These are phyloP conservation scores for Neocatenulostroma microsporum DNA, from an alignment of 2,329 filamentous ascomycete genomes.

Conservation along the genomic window DNA sequence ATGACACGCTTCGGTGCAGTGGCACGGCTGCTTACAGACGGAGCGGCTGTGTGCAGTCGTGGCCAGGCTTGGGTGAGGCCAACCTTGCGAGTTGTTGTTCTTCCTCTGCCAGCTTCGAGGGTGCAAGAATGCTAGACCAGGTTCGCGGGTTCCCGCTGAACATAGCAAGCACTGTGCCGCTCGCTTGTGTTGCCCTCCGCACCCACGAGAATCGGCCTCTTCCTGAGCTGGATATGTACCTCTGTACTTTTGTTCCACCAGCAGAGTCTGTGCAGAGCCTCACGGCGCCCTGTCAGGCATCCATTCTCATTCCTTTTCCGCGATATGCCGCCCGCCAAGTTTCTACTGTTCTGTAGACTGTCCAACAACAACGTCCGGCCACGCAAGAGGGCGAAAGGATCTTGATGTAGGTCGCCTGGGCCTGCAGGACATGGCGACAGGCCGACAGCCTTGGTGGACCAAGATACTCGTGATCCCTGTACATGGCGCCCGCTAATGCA, in stretches of 20 bases:
- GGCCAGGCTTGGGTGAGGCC: not conserved
- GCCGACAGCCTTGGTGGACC: too few species aligned
- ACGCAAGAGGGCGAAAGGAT: too few species aligned
- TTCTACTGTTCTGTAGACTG: too few species aligned
- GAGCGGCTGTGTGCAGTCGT: not conserved
- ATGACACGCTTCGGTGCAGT: slow-evolving; percentile 7
- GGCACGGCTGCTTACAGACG: slow-evolving; percentile 8
- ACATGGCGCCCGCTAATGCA: too few species aligned
- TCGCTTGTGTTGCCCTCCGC: not conserved
- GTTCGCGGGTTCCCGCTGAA: not conserved
- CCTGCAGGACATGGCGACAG: too few species aligned
- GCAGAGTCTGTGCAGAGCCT: not conserved
- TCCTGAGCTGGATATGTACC: not conserved
- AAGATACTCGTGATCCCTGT: too few species aligned
- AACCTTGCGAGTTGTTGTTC: not conserved
- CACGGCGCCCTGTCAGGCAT: not conserved
- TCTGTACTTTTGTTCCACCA: not conserved
- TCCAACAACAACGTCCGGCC: too few species aligned
- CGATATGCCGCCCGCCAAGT: too few species aligned
- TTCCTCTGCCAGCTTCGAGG: not conserved
- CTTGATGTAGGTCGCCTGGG: too few species aligned
- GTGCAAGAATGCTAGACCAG: not conserved
- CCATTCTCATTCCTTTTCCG: not conserved
- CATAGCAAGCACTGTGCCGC: slow-evolving; percentile 1
- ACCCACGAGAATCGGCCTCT: not conserved